Conservation (phyloP, 208 protist species). For the Leishmania amazonensis region DNA sequence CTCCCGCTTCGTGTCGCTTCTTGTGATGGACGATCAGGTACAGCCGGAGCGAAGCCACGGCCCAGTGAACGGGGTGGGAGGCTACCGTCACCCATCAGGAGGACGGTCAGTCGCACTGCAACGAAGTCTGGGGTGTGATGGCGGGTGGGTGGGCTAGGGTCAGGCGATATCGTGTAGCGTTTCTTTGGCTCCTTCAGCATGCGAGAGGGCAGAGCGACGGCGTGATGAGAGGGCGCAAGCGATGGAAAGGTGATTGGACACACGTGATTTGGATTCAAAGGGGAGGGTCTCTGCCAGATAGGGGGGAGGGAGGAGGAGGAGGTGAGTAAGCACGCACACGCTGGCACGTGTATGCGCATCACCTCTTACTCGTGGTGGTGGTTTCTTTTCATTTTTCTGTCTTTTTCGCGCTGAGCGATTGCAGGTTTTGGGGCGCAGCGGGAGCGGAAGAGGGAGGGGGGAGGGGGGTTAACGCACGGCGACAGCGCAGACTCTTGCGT, state of each 20-base stretch:
- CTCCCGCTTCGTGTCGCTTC: not conserved
- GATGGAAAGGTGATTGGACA: not conserved
- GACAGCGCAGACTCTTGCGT: not conserved
- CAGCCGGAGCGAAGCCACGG: not conserved
- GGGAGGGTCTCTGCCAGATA: slow-evolving; percentile 16
- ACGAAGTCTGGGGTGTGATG: not conserved
- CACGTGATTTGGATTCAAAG: not conserved
- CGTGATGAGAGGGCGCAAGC: not conserved
- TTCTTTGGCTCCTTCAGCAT: not conserved
- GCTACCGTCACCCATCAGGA: not conserved
- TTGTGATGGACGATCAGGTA: not conserved
- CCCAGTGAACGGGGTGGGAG: not conserved
- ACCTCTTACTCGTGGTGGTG: slow-evolving; percentile 1
- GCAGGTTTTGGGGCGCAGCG: not conserved
- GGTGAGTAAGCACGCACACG: slow-evolving; percentile 12
- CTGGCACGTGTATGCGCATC: not conserved
- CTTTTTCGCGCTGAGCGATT: not conserved
- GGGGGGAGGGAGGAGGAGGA: slow-evolving; percentile 12
- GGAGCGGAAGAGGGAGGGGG: not conserved
- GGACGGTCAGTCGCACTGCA: not conserved
- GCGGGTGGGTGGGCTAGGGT: not conserved
- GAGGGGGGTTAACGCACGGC: not conserved
- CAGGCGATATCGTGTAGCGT: not conserved
- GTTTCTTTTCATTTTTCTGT: slow-evolving; percentile 7
- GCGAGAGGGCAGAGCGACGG: not conserved